Evolutionary conservation across 129 eudicot genomes (phyloP), one percentile per base, ranked within the genome.

Genomic region (Gnaphalium uliginosum): DNA sequence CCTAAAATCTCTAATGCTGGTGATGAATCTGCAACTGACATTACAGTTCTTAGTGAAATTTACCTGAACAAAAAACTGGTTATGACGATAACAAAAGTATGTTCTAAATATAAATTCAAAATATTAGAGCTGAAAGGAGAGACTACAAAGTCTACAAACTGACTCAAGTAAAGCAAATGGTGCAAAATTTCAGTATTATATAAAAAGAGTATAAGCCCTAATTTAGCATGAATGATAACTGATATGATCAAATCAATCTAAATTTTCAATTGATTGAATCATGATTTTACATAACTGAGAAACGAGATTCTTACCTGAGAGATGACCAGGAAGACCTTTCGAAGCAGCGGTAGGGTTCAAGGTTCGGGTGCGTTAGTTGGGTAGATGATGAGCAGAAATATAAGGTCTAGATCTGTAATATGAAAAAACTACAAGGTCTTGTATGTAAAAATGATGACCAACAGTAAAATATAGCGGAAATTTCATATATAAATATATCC

Each of bases 1-100:
- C 93, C 93, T 83, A 87, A 69, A 56, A 93, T 90, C 85, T 90
- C 96, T 83, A 93, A 59, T 7, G 88, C 46, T 8, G 98, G 90
- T 30, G 89, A 65, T 63, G 94, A 75, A 6, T 79, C 70, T 41
- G 76, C 83, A 66, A 39, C 83, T 80, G 90, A 85, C 94, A 91
- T 87, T 81, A 23, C 35, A 54, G 76, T 72, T n/a, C 65, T 17
- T 48, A 50, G 56, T 73, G 74, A 37, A 65, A 79, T 25, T 18
- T 5, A 73, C 78, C 83, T 66, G 79, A 80, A 74, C 5, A 73
- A 50, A 56, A 63, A 51, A 43, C n/a, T 30, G 56, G 66, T 51
- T 10, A n/a, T 53, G 9, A 65, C 8, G 61, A 35, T 37, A 30
- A 41, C 50, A 60, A 43, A 2, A 21, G 1, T 14, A 22, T 39